These are phyloP conservation scores for Martensiomyces pterosporus DNA, from an alignment of 192 early-diverging fungal species.

Conservation along the genomic window DNA sequence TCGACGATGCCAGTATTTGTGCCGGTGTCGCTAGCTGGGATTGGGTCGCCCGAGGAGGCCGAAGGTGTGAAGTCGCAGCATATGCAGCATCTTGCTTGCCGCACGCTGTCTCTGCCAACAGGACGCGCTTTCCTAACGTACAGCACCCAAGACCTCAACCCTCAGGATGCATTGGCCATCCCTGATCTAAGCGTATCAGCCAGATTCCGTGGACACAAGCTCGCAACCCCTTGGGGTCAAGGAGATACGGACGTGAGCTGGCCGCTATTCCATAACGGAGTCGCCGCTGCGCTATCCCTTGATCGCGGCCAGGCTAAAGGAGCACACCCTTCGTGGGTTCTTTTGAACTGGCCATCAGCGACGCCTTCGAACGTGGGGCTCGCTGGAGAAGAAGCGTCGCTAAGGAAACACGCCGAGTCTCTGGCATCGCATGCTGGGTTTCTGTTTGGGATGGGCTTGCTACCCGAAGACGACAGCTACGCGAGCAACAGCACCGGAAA, in stretches of 20 bases:
- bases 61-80: conserved; percentile 13
- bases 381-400: conserved; percentile 1
- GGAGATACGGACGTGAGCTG: conserved; percentile 55
- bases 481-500: neutral
- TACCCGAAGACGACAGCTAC: too few species aligned
- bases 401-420: conserved; percentile 27
- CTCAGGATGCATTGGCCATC: conserved; percentile 58
- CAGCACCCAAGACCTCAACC: conserved; percentile 51
- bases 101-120: conserved; percentile 62
- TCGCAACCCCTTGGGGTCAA: conserved; percentile 24
- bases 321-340: conserved; percentile 75
- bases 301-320: conserved; percentile 48
- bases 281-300: conserved; percentile 70
- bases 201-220: conserved; percentile 61
- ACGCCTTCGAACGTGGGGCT: conserved; percentile 2
- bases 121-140: conserved; percentile 70
- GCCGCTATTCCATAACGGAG: conserved; percentile 89
- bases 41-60: conserved; percentile 4
- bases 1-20: conserved; percentile 3
- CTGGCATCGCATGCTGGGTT: conserved; percentile 72
- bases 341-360: conserved; percentile 59
- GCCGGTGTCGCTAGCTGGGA: neutral
- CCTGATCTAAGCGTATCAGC: conserved; percentile 54
- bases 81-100: conserved; percentile 20
- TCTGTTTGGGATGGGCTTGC: conserved; percentile 72